A percentile compares a stretch with the other conserved stretches of the same genome.
phyloP scores from a whole-genome alignment of 2,329 filamentous ascomycete genomes.

The Diplocarpon rosae region DNA sequence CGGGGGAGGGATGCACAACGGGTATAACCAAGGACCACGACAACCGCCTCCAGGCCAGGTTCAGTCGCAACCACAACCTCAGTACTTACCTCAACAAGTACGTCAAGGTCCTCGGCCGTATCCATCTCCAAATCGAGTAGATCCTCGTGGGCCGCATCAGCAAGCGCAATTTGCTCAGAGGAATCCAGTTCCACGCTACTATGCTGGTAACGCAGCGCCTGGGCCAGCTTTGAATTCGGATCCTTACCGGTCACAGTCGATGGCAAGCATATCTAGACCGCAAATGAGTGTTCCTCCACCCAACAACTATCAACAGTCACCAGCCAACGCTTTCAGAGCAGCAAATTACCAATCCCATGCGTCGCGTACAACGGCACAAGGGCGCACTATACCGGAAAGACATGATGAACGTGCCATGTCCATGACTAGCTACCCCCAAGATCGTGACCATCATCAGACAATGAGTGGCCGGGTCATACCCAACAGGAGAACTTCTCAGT shows the following conservation, averaged over 20 bases:
- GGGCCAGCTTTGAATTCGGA: conserved; percentile 71
- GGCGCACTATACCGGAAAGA: conserved; percentile 80
- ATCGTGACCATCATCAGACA: conserved; percentile 75
- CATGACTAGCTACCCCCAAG: conserved; percentile 72
- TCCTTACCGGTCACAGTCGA: conserved; percentile 82
- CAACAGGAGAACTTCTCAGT: conserved; percentile 43
- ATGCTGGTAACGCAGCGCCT: conserved; percentile 35
- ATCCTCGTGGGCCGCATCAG: conserved; percentile 26
- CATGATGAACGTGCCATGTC: conserved; percentile 94
- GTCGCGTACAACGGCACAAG: conserved; percentile 80
- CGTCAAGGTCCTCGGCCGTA: conserved; percentile 59
- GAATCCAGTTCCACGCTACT: conserved; percentile 45
- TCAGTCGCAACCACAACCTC: conserved; percentile 39
- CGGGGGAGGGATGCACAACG: conserved; percentile 32
- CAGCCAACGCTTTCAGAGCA: conserved; percentile 68
- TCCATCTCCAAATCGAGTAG: conserved; percentile 45
- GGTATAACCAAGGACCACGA: conserved; percentile 40
- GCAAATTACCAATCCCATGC: conserved; percentile 56
- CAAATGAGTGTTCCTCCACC: conserved; percentile 58
- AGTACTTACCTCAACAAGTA: conserved; percentile 48
- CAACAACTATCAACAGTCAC: conserved; percentile 51
- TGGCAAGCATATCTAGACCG: conserved; percentile 66
- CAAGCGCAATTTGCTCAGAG: conserved; percentile 36
- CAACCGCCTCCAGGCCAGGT: conserved; percentile 23
- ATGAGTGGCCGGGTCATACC: conserved; percentile 91